Evolutionary conservation across 2,329 filamentous ascomycete genomes (phyloP).

Genomic region (Cordyceps farinosa): DNA sequence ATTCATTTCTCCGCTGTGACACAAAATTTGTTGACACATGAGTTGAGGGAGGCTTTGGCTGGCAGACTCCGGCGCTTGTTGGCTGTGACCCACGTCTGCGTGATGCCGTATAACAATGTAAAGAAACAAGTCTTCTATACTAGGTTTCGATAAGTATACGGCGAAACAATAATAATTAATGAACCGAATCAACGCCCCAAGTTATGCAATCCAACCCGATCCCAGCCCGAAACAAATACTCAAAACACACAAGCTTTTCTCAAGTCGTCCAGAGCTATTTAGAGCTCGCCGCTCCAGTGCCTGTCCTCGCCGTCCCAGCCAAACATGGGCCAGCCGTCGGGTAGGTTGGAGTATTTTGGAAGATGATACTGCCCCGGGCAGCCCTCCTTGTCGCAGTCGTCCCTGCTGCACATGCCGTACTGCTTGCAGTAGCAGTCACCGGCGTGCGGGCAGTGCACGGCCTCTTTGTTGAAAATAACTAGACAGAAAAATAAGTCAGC

Average conservation of each 20-base stretch:
- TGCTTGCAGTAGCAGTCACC: slow-evolving; percentile 63
- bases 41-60: no score
- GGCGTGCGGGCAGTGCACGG: slow-evolving; percentile 59
- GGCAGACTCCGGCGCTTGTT: no score
- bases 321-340: slow-evolving; percentile 57
- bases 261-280: slow-evolving; percentile 3
- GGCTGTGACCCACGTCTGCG: no score
- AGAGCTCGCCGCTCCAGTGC: slow-evolving; percentile 20
- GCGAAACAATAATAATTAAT: not conserved
- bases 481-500: not conserved
- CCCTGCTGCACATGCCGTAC: slow-evolving; percentile 55
- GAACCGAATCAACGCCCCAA: not conserved
- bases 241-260: not conserved
- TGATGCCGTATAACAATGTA: not conserved
- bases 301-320: slow-evolving; percentile 45
- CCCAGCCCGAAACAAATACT: not conserved
- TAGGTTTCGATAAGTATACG: not conserved
- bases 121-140: not conserved
- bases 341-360: slow-evolving; percentile 55
- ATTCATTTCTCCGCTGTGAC: no score
- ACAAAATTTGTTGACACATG: no score
- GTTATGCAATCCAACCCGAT: slow-evolving; percentile 1
- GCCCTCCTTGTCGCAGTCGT: slow-evolving; percentile 39
- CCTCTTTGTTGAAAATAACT: slow-evolving; percentile 57
- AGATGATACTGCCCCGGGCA: slow-evolving; percentile 58